Conservation (phyloP, 768 basidiomycete species). For the Mrakia gelida region DNA sequence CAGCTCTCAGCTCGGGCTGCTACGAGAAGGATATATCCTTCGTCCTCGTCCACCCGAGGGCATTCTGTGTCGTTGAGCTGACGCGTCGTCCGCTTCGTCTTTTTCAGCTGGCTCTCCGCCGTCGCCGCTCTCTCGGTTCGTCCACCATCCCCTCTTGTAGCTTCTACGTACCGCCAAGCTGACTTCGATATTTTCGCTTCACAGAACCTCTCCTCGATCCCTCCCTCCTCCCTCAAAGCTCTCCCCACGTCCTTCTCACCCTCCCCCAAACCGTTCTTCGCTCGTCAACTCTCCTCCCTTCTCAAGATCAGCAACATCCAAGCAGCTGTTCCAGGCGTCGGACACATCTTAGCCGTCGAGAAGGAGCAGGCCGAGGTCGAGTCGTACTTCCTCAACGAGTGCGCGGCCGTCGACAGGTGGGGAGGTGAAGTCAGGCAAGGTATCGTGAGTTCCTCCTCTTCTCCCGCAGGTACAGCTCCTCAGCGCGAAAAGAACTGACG, state of each 20-base stretch:
- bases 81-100: background rate
- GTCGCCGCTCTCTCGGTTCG: constrained; percentile 54
- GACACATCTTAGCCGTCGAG: constrained; percentile 53
- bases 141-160: no score
- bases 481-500: no score
- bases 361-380: constrained; percentile 29
- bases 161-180: background rate
- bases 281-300: constrained; percentile 89
- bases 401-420: background rate
- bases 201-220: constrained; percentile 47
- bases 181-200: background rate
- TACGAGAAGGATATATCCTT: no score
- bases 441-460: constrained; percentile 53
- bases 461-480: no score
- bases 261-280: constrained; percentile 76
- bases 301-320: constrained; percentile 75
- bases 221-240: constrained; percentile 61
- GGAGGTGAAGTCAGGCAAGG: constrained; percentile 59
- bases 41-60: no score
- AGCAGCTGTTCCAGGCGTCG: constrained; percentile 62
- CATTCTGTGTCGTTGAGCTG: background rate
- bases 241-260: constrained; percentile 61
- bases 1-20: no score
- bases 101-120: constrained; percentile 69
- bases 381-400: background rate